Evolutionary conservation across 176 grass and related monocot genomes (phyloP), one percentile per base, ranked within the genome.

Genomic region (Neostapfia colusana): DNA sequence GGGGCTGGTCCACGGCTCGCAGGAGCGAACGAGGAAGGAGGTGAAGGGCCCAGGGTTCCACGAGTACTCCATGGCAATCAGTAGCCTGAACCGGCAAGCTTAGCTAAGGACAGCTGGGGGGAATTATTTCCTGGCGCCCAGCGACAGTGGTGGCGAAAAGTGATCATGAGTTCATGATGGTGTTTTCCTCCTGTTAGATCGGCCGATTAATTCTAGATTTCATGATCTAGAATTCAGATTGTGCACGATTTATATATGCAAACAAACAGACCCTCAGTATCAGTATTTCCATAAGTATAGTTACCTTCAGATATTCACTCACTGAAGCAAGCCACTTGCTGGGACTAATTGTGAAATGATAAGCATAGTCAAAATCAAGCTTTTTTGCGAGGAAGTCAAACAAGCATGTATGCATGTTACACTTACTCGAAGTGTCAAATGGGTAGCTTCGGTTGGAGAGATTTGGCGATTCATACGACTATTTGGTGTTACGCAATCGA

Each of bases 61-160:
- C 31, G 10, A 79, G 26, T 37, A 73, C 35, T 59, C 39, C 69
- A 14, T 61, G 63, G 0, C 70, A 76, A 70, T 81, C 70, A 79
- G 83, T 69, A 53, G 63, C 44, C 20, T 70, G 45, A 81, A 76
- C 78, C 64, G 42, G 78, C 78, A 63, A 63, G 44, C 62, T 51
- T 41, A 69, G 42, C 72, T 57, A 85, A 79, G 69, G 41, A 63
- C 76, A 75, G 70, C 70, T 81, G 63, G 70, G 53, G 53, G 28
- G 5, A 54, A 69, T 68, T 31, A 75, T 79, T 57, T 41, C 17
- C 11, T 78, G 44, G n/a, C 46, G 49, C 61, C 73, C 39, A 60
- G 63, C 69, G 24, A 20, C 59, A 49, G 69, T 20, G 24, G 57
- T 16, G n/a, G 2, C 18, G 18, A 66, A 37, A 58, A 86, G 42